These are phyloP conservation scores for Cytospora paraplurivora DNA, from an alignment of 2,329 filamentous ascomycete species.

Conservation along the genomic window DNA sequence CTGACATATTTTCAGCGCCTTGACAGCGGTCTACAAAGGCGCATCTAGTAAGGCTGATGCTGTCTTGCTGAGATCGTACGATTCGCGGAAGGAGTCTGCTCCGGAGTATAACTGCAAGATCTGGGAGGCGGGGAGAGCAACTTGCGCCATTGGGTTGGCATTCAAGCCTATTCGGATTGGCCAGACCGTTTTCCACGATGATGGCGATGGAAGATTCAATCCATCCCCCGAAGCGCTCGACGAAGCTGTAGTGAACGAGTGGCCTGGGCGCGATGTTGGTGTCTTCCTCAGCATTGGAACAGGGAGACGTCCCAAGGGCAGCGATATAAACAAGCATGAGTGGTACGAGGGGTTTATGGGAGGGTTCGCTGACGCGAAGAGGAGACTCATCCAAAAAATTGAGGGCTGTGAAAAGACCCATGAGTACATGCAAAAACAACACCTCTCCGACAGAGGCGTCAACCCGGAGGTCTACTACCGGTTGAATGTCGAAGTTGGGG, in stretches of 20 bases:
- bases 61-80: conserved; percentile 85
- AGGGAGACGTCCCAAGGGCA: conserved; percentile 71
- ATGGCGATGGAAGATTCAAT: conserved; percentile 90
- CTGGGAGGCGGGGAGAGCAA: conserved; percentile 97
- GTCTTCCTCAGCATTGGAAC: conserved; percentile 95
- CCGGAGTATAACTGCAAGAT: conserved; percentile 94
- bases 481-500: conserved; percentile 94
- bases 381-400: conserved; percentile 85
- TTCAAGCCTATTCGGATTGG: conserved; percentile 97
- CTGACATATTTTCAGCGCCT: conserved; percentile 59
- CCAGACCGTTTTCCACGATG: conserved; percentile 91
- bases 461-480: conserved; percentile 91
- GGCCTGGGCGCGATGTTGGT: conserved; percentile 89
- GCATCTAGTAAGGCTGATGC: conserved; percentile 67
- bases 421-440: conserved; percentile 78
- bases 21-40: conserved; percentile 89
- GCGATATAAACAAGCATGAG: conserved; percentile 70
- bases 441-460: conserved; percentile 75
- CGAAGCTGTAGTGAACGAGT: conserved; percentile 89
- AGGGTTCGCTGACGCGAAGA: conserved; percentile 86
- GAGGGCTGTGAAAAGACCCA: conserved; percentile 94
- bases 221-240: conserved; percentile 83
- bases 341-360: conserved; percentile 96
- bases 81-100: conserved; percentile 86
- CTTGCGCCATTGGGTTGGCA: conserved; percentile 83